Conservation (phyloP, 768 basidiomycete species). For the Collybiopsis luxurians region DNA sequence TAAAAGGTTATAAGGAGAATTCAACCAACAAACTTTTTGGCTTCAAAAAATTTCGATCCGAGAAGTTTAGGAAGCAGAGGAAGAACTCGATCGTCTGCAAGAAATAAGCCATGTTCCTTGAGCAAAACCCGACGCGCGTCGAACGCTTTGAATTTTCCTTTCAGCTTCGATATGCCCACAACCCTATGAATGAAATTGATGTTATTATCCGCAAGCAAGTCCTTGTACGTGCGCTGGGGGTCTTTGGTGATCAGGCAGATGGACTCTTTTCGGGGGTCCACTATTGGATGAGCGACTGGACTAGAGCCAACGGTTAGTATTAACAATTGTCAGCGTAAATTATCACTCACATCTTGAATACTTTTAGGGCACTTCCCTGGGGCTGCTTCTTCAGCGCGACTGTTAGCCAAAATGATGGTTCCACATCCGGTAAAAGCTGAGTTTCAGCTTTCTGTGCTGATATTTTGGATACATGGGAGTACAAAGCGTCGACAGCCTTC, state of each 20-base stretch:
- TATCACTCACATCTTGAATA: slow-evolving; percentile 79
- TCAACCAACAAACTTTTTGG: slow-evolving; percentile 95
- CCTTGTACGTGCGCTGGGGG: slow-evolving; percentile 95
- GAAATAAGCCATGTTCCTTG: slow-evolving; percentile 88
- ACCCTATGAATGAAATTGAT: slow-evolving; percentile 92
- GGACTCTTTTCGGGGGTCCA: slow-evolving; percentile 77
- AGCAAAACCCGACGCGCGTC: slow-evolving; percentile 81
- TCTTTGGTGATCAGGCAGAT: slow-evolving; percentile 95
- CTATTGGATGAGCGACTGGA: slow-evolving; percentile 77
- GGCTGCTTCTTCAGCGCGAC: slow-evolving; percentile 83
- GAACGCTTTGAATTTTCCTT: slow-evolving; percentile 87
- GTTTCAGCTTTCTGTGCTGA: slow-evolving; percentile 64
- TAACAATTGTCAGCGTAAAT: too few species aligned
- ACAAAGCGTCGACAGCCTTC: slow-evolving; percentile 77
- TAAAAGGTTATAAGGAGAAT: too few species aligned
- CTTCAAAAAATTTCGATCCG: slow-evolving; percentile 88
- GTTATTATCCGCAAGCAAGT: slow-evolving; percentile 71
- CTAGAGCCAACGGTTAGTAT: too few species aligned
- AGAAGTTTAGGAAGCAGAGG: slow-evolving; percentile 85
- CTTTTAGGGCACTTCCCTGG: slow-evolving; percentile 73
- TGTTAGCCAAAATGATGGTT: slow-evolving; percentile 87
- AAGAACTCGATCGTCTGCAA: slow-evolving; percentile 89
- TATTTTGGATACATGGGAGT: slow-evolving; percentile 64
- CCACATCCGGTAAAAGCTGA: slow-evolving; percentile 74
- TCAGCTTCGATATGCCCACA: slow-evolving; percentile 87